phyloP scores from a whole-genome alignment of 2,329 filamentous ascomycete species.

The Alternaria ventricosa region DNA sequence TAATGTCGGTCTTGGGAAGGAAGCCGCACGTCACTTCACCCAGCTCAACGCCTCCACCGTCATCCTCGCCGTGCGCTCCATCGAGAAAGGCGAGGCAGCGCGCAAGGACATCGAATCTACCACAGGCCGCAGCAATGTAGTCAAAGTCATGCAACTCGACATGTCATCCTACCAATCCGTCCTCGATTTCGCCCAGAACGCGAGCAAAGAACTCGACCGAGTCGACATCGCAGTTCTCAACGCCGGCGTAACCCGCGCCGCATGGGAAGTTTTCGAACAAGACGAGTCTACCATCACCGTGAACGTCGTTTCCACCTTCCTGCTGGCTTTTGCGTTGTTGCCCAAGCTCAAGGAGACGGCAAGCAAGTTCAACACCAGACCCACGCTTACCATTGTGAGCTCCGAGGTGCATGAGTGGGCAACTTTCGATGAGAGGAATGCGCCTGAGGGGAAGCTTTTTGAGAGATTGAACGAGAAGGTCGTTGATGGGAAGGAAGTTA shows the following conservation, averaged over 20 bases:
- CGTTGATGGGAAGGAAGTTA: constrained; percentile 5
- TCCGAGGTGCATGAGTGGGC: constrained; percentile 42
- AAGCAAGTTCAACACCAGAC: constrained; percentile 25
- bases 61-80: constrained; percentile 54
- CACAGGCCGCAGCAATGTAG: constrained; percentile 36
- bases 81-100: constrained; percentile 54
- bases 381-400: constrained; percentile 40
- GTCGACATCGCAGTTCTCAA: constrained; percentile 51
- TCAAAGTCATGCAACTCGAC: constrained; percentile 58
- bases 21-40: constrained; percentile 54
- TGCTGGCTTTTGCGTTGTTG: constrained; percentile 42
- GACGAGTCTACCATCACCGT: constrained; percentile 47
- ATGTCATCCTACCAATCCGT: constrained; percentile 50
- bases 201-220: constrained; percentile 26
- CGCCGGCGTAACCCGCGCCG: constrained; percentile 43
- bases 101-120: constrained; percentile 48
- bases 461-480: constrained; percentile 26
- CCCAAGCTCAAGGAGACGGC: constrained; percentile 37
- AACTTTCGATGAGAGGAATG: constrained; percentile 31
- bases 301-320: constrained; percentile 50
- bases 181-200: constrained; percentile 38
- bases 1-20: constrained; percentile 56
- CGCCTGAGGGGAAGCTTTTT: constrained; percentile 38
- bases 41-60: constrained; percentile 50
- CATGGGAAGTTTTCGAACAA: constrained; percentile 34